Conservation (phyloP, 2,329 filamentous ascomycete species). For the Graphiopsis chlorocephala region DNA sequence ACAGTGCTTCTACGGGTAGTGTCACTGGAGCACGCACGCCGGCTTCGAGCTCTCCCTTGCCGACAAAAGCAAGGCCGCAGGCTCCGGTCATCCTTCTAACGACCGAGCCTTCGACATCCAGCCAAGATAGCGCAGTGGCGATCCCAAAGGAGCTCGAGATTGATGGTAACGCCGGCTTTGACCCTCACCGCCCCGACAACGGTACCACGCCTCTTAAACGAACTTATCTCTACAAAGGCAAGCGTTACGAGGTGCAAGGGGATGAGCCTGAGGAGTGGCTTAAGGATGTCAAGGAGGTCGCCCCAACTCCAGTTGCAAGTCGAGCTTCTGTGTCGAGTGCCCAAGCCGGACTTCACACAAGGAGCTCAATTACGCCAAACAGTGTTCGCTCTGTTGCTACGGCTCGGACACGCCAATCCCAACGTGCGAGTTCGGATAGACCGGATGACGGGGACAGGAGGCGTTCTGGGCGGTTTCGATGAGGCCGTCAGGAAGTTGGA, state of each 20-base stretch:
- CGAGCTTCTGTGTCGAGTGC: neutral
- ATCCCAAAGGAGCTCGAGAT: constrained; percentile 9
- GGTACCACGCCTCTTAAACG: neutral
- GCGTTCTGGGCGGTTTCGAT: constrained; percentile 1
- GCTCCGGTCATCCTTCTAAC: neutral
- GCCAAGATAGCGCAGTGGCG: neutral
- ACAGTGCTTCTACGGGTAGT: neutral
- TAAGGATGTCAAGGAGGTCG: constrained; percentile 4
- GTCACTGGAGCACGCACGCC: neutral
- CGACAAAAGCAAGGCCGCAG: neutral
- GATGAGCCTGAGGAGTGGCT: constrained; percentile 13
- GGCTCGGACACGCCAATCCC: neutral
- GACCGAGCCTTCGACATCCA: neutral
- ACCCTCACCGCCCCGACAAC: neutral
- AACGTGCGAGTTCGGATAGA: neutral
- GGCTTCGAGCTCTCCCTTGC: neutral
- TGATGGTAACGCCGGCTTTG: constrained; percentile 13
- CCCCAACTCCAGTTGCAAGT: neutral
- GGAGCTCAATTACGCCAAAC: neutral
- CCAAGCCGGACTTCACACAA: neutral
- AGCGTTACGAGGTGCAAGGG: constrained; percentile 11
- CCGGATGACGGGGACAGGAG: neutral
- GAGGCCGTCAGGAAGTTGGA: neutral
- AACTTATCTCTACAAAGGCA: constrained; percentile 8
- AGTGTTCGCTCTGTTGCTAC: neutral